phyloP scores from a whole-genome alignment of 495 filamentous ascomycete genomes.

The Trichocladium uniseriatum region DNA sequence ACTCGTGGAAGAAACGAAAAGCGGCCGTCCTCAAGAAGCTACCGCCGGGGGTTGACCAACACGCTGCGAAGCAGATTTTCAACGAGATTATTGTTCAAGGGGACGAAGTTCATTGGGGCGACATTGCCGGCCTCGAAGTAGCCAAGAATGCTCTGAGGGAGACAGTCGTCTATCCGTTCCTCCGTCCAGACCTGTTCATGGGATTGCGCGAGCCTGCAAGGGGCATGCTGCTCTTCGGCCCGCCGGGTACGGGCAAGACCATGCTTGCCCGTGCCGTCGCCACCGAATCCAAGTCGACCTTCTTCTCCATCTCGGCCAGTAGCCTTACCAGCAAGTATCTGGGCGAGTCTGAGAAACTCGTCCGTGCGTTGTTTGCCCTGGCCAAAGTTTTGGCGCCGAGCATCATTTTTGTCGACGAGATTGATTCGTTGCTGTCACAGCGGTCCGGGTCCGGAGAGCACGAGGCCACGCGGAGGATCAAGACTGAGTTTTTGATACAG shows the following conservation, averaged over 20 bases:
- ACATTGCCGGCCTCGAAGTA: conserved; percentile 82
- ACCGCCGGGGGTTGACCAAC: conserved; percentile 68
- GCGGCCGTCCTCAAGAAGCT: conserved; percentile 60
- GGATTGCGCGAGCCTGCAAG: conserved; percentile 88
- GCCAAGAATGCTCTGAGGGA: conserved; percentile 93
- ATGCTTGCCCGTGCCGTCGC: conserved; percentile 96
- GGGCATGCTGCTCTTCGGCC: conserved; percentile 94
- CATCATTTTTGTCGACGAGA: conserved; percentile 99
- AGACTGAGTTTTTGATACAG: conserved; percentile 96
- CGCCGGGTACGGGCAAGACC: conserved; percentile 94
- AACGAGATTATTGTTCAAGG: conserved; percentile 95
- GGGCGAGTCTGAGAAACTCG: conserved; percentile 93
- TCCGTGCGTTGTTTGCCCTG: conserved; percentile 81
- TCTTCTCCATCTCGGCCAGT: conserved; percentile 93
- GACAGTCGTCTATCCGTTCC: conserved; percentile 93
- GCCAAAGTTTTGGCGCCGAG: conserved; percentile 85
- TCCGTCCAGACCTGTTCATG: conserved; percentile 92
- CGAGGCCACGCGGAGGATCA: conserved; percentile 87
- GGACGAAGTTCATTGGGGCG: conserved; percentile 91
- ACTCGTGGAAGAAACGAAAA: conserved; percentile 42
- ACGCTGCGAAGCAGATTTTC: conserved; percentile 80
- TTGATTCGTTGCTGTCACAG: conserved; percentile 85
- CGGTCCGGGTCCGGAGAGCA: conserved; percentile 78
- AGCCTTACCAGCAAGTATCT: conserved; percentile 94
- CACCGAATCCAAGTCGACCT: conserved; percentile 89